phyloP scores from a whole-genome alignment of 2,329 filamentous ascomycete genomes.

The Drechslerella coelobrocha region DNA sequence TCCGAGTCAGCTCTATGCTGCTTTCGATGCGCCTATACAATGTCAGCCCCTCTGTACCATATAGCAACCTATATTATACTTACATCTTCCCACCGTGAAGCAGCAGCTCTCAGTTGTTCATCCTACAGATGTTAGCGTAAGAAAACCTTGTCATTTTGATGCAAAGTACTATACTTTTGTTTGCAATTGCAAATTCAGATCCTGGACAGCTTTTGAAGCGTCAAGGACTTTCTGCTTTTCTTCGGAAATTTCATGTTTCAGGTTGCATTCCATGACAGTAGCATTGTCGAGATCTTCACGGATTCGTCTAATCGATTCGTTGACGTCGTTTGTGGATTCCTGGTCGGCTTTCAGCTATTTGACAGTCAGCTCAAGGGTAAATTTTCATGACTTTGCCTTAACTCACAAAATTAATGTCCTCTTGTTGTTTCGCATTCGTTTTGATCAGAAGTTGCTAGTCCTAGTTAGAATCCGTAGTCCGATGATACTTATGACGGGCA shows the following conservation, averaged over 20 bases:
- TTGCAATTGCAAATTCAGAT: too few species aligned
- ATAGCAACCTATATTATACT: neutral
- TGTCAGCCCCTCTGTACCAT: neutral
- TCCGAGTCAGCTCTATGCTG: constrained; percentile 4
- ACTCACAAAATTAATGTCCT: constrained; percentile 2
- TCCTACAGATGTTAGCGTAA: too few species aligned
- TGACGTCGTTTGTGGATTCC: neutral
- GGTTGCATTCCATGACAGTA: too few species aligned
- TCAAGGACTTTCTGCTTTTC: constrained; percentile 8
- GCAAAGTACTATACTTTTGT: too few species aligned
- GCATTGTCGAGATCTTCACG: too few species aligned
- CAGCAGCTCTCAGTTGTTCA: neutral
- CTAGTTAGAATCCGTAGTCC: neutral
- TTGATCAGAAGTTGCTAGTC: constrained; percentile 1
- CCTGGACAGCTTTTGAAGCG: too few species aligned
- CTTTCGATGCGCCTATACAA: constrained; percentile 9
- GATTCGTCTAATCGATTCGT: too few species aligned
- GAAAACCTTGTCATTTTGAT: too few species aligned
- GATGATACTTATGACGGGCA: neutral
- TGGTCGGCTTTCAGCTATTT: constrained; percentile 1
- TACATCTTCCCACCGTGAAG: constrained; percentile 16
- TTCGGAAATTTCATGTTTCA: neutral
- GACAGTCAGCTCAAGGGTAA: neutral
- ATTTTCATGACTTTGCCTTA: neutral
- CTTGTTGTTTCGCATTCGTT: neutral